These are phyloP conservation scores for Pythium monospermum DNA, from an alignment of 352 stramenopile species.

Conservation along the genomic window DNA sequence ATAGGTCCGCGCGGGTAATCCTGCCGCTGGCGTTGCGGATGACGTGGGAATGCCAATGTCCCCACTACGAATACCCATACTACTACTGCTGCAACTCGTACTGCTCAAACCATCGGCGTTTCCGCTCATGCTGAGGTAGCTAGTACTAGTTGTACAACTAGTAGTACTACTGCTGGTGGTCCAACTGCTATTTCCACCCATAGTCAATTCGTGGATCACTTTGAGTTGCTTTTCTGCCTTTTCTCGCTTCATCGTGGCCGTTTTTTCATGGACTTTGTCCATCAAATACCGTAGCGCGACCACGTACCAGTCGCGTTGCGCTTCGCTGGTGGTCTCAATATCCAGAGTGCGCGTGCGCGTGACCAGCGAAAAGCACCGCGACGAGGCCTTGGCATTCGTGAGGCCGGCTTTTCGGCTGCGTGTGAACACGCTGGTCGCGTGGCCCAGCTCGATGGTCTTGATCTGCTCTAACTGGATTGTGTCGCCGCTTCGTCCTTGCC, in stretches of 20 bases:
- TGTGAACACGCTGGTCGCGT: constrained; percentile 60
- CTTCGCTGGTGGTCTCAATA: constrained; percentile 67
- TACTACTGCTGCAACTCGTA: constrained; percentile 13
- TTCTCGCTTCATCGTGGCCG: constrained; percentile 63
- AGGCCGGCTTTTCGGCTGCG: constrained; percentile 33
- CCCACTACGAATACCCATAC: background rate
- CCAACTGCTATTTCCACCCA: no score
- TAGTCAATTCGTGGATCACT: constrained; percentile 70
- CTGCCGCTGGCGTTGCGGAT: no score
- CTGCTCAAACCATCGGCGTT: no score
- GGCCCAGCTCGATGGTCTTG: constrained; percentile 42
- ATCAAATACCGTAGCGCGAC: constrained; percentile 82
- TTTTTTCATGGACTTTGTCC: constrained; percentile 84
- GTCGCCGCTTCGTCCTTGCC: constrained; percentile 70
- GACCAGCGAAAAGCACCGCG: constrained; percentile 70
- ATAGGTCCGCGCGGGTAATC: constrained; percentile 14
- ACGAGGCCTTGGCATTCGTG: constrained; percentile 22
- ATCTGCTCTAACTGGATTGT: constrained; percentile 79
- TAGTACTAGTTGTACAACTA: no score
- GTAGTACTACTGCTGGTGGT: no score
- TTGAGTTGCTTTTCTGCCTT: constrained; percentile 73
- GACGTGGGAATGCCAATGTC: constrained; percentile 23
- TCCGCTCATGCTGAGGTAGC: no score
- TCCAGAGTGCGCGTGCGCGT: constrained; percentile 60
- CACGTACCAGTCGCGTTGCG: constrained; percentile 80